These are phyloP conservation scores for Aspergillus proliferans DNA, from an alignment of 2,329 filamentous ascomycete species.

Conservation along the genomic window DNA sequence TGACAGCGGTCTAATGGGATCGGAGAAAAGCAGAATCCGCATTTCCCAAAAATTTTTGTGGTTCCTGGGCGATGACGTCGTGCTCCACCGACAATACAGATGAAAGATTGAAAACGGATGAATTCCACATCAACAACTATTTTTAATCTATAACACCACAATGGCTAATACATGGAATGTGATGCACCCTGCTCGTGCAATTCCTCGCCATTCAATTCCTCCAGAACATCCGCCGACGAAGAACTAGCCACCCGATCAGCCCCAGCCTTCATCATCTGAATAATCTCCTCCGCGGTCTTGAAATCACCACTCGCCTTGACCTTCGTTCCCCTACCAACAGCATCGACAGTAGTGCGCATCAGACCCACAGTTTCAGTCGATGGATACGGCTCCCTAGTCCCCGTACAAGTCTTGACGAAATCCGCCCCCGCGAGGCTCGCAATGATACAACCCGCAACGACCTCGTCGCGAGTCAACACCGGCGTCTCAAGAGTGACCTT, in stretches of 20 bases:
- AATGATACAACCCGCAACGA: slow-evolving; percentile 50
- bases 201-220: slow-evolving; percentile 29
- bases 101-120: background rate
- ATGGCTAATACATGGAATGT: slow-evolving; percentile 7
- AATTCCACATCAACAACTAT: background rate
- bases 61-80: background rate
- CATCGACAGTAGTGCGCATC: slow-evolving; percentile 47
- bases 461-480: slow-evolving; percentile 43
- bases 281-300: slow-evolving; percentile 44
- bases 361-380: slow-evolving; percentile 47
- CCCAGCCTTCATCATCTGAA: slow-evolving; percentile 52
- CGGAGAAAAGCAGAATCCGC: background rate
- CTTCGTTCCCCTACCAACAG: slow-evolving; percentile 37
- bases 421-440: slow-evolving; percentile 50
- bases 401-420: slow-evolving; percentile 57
- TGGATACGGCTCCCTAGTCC: slow-evolving; percentile 52
- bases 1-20: background rate
- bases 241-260: slow-evolving; percentile 53
- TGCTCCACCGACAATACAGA: background rate
- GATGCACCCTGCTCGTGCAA: slow-evolving; percentile 14
- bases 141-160: background rate
- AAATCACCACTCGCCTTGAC: slow-evolving; percentile 58
- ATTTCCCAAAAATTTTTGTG: background rate
- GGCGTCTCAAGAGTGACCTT: slow-evolving; percentile 58
- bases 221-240: slow-evolving; percentile 51